Percentiles rank a stretch among this genome's conserved stretches.
phyloP scores from a whole-genome alignment of 306 rosid species.

The cucumber (Cucumis sativus) region DNA sequence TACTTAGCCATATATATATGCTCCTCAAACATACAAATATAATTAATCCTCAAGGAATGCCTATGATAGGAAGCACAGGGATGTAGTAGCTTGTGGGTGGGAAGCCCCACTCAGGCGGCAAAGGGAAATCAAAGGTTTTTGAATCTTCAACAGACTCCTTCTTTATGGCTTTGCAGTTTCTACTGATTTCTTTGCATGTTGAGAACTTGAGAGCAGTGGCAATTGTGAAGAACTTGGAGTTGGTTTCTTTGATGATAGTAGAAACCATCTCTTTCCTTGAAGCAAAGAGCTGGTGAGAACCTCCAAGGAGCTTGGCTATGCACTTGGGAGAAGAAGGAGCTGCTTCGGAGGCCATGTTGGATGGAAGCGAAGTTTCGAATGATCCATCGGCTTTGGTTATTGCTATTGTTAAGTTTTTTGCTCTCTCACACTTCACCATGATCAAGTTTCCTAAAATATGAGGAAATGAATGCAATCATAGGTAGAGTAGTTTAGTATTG shows the following conservation, averaged over 20 bases:
- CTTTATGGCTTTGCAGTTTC: neutral
- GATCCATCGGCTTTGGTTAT: neutral
- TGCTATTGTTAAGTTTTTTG: neutral
- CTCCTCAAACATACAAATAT: no score
- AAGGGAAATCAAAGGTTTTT: slow-evolving; percentile 52
- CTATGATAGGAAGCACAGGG: slow-evolving; percentile 76
- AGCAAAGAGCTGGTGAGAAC: neutral
- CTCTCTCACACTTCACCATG: neutral
- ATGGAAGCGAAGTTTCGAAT: neutral
- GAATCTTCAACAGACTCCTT: slow-evolving; percentile 5
- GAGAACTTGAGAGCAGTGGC: neutral
- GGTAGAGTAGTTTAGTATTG: no score
- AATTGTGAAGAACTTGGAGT: neutral
- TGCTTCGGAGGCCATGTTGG: neutral
- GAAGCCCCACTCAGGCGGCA: slow-evolving; percentile 74
- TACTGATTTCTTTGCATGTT: neutral
- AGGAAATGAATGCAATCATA: neutral
- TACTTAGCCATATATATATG: no score
- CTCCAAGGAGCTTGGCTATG: neutral
- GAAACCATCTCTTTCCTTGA: neutral
- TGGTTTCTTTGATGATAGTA: neutral
- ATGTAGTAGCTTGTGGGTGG: slow-evolving; percentile 61
- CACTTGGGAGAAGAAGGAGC: neutral
- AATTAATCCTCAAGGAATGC: slow-evolving; percentile 46
- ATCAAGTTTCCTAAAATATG: neutral